These are phyloP conservation scores for Artemisia annua DNA, from an alignment of 129 eudicot genomes.

Conservation along the genomic window DNA sequence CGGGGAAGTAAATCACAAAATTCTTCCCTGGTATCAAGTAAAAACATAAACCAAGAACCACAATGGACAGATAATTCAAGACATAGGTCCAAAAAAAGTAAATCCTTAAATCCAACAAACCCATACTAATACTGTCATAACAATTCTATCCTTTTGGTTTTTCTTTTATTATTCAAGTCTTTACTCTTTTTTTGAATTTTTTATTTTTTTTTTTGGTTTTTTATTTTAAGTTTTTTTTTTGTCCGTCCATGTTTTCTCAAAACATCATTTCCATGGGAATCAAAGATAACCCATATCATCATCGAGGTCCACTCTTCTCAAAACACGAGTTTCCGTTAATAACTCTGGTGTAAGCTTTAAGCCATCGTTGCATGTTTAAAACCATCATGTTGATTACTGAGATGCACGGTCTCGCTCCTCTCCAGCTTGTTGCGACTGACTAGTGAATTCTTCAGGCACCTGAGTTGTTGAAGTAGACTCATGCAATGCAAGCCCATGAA, in stretches of 20 bases:
- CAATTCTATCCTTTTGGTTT: constrained; percentile 25
- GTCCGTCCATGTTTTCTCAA: constrained; percentile 32
- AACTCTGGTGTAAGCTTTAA: constrained; percentile 32
- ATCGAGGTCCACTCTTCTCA: constrained; percentile 33
- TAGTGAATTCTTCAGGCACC: constrained; percentile 37
- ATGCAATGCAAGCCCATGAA: constrained; percentile 39
- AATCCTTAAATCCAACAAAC: constrained; percentile 40
- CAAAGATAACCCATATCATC: constrained; percentile 39
- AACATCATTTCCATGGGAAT: constrained; percentile 45
- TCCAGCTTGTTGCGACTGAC: constrained; percentile 23
- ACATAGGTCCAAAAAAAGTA: constrained; percentile 32
- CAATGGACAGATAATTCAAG: constrained; percentile 25
- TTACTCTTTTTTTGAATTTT: neutral
- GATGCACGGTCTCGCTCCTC: constrained; percentile 13
- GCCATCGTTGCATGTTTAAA: constrained; percentile 25
- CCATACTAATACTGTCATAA: constrained; percentile 31
- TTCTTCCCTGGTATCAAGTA: constrained; percentile 33
- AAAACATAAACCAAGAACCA: constrained; percentile 18
- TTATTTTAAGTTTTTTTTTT: constrained; percentile 20
- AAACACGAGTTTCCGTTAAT: constrained; percentile 18
- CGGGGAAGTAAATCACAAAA: constrained; percentile 42
- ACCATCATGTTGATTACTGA: constrained; percentile 31
- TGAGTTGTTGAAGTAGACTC: constrained; percentile 30
- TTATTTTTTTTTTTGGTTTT: neutral
- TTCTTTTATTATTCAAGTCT: constrained; percentile 16